Conservation (phyloP, 495 filamentous ascomycete genomes). For the Xylaria venustula region DNA sequence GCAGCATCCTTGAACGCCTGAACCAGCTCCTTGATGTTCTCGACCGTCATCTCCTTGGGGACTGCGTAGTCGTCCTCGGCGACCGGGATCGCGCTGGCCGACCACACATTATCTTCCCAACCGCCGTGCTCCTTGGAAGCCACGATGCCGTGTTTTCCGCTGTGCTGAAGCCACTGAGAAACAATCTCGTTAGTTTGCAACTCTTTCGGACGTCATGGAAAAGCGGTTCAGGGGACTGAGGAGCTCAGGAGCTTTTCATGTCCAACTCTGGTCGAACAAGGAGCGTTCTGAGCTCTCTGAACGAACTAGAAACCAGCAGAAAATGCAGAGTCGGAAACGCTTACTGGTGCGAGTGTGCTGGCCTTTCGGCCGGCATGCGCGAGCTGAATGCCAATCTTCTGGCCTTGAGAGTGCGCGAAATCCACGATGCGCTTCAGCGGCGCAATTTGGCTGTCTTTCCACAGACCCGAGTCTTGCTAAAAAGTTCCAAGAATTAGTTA, state of each 20-base stretch:
- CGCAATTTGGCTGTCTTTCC: conserved; percentile 68
- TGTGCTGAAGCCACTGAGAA: conserved; percentile 45
- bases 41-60: conserved; percentile 57
- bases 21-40: conserved; percentile 64
- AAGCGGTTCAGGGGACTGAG: no score
- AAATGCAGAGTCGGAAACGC: background rate
- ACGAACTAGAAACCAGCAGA: no score
- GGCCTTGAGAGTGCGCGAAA: conserved; percentile 60
- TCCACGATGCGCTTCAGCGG: conserved; percentile 61
- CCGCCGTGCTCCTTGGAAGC: conserved; percentile 52
- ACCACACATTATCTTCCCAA: conserved; percentile 67
- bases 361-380: conserved; percentile 75
- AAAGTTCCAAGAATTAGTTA: background rate
- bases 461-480: conserved; percentile 62
- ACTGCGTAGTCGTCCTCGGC: conserved; percentile 38
- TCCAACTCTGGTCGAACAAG: no score
- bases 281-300: no score
- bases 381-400: conserved; percentile 70
- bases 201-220: no score
- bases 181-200: no score
- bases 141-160: conserved; percentile 27
- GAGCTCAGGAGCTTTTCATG: no score
- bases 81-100: conserved; percentile 46
- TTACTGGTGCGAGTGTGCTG: conserved; percentile 53
- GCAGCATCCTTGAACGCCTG: conserved; percentile 60